Evolutionary conservation across 805 yeast genomes (phyloP).

Genomic region (Kuraishia molischiana): DNA sequence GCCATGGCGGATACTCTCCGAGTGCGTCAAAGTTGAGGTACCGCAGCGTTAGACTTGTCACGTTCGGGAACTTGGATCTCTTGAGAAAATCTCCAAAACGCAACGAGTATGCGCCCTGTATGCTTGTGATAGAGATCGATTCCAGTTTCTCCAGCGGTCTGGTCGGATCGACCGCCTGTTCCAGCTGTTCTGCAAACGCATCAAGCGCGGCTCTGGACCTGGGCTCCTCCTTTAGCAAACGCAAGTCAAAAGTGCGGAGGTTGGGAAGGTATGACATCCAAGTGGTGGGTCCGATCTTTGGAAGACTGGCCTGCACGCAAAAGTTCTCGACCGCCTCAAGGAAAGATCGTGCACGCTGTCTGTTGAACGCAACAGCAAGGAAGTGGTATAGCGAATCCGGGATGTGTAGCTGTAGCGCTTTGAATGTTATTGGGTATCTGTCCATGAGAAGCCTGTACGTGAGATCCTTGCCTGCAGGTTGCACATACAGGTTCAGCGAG

Average conservation of each 20-base stretch:
- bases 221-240: constrained; percentile 2
- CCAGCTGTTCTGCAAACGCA: not conserved
- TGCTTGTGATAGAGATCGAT: not conserved
- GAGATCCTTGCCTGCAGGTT: not conserved
- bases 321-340: not conserved
- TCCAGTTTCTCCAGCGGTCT: not conserved
- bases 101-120: not conserved
- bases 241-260: not conserved
- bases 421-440: not conserved
- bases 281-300: not conserved
- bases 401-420: not conserved
- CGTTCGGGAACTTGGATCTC: not conserved
- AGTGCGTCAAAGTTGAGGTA: constrained; percentile 3
- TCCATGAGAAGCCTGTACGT: not conserved
- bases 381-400: not conserved
- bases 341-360: not conserved
- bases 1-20: constrained; percentile 6
- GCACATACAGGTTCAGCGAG: not conserved
- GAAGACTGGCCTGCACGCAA: constrained; percentile 1
- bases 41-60: not conserved
- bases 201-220: not conserved
- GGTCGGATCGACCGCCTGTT: not conserved
- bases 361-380: not conserved
- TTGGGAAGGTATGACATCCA: not conserved
- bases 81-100: not conserved